Evolutionary conservation across 73 alveolate genomes (phyloP), one percentile per base, ranked within the genome.

Genomic region (Paramecium sexaurelia): DNA sequence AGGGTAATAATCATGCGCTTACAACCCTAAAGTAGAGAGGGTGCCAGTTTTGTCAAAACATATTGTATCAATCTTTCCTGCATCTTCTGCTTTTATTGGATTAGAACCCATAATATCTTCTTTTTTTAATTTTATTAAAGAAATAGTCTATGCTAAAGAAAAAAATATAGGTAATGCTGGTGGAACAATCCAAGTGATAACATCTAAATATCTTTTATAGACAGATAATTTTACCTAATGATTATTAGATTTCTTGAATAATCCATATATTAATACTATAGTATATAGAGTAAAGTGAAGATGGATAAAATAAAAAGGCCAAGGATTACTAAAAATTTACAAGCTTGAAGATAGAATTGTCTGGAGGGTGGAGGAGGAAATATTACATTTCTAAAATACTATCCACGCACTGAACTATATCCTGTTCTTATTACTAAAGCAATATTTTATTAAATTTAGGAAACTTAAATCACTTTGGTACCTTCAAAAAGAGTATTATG

Each of bases 21-120:
- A 24, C 29, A 88, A 68, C 10, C 94, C 94, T 45, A 68, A 43
- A 32, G 78, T 56, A 3, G 94, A 68, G 0, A 88, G 57, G 13
- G 94, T 88, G 20, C 94, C 94, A 26, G 94, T 88, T 82, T 88
- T 88, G 75, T 88, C 94, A 43, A 88, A 88, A 11, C 94, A 88
- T 19, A 37, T 41, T 33, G 85, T 51, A 27, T 75, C 87, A 24
- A 88, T 37, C 66, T 51, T 88, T 7, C 94, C 94, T 24, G 94
- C 85, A 20, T 39, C 69, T 27, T 68, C 85, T 20, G 69, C 73
- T 47, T 88, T 88, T 39, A 68, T 36, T 0, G 94, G 84, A 88
- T 88, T 82, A 22, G 43, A 68, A 1, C 94, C 94, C 51, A 61
- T 68, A 0, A 88, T 41, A 29, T 41, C 91, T 11, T 26, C 47